phyloP scores from a whole-genome alignment of 2,329 filamentous ascomycete species.

The Fusarium sororula region DNA sequence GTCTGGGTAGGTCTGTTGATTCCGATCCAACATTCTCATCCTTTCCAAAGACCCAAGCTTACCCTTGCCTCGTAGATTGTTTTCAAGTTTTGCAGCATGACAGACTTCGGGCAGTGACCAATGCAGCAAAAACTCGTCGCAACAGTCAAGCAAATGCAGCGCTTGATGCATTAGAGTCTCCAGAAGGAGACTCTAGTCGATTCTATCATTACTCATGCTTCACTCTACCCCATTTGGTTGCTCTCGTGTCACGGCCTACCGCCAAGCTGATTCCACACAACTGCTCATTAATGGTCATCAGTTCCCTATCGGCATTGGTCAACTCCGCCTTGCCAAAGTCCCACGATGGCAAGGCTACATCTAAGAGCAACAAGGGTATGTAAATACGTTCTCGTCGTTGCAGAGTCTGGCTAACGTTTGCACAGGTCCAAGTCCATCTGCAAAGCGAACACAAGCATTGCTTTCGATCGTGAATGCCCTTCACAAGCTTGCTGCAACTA shows the following conservation, averaged over 20 bases:
- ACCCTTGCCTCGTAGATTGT: constrained; percentile 51
- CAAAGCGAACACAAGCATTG: constrained; percentile 61
- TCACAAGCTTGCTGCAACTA: constrained; percentile 77
- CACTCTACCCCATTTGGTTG: constrained; percentile 77
- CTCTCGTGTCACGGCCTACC: constrained; percentile 76
- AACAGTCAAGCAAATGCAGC: constrained; percentile 4
- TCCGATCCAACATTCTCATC: constrained; percentile 1
- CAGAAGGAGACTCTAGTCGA: constrained; percentile 38
- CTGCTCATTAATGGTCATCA: constrained; percentile 78
- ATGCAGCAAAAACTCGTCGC: constrained; percentile 23
- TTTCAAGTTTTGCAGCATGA: constrained; percentile 52
- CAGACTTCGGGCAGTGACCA: constrained; percentile 43
- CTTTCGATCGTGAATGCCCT: constrained; percentile 75
- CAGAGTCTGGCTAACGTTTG: constrained; percentile 14
- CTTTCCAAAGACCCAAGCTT: constrained; percentile 2
- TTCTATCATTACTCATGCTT: constrained; percentile 62
- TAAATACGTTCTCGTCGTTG: constrained; percentile 10
- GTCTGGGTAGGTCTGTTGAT: constrained; percentile 81
- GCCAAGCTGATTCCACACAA: constrained; percentile 67
- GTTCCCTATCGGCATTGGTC: constrained; percentile 79
- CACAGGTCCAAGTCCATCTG: constrained; percentile 49
- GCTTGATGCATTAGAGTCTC: constrained; percentile 5
- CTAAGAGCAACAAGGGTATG: constrained; percentile 54
- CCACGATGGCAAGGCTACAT: constrained; percentile 49
- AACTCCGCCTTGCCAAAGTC: constrained; percentile 78